Percentiles rank a stretch among this genome's conserved stretches.
These are phyloP conservation scores for Stachybotrys echinatus DNA, from an alignment of 2,329 filamentous ascomycete genomes.

Conservation along the genomic window DNA sequence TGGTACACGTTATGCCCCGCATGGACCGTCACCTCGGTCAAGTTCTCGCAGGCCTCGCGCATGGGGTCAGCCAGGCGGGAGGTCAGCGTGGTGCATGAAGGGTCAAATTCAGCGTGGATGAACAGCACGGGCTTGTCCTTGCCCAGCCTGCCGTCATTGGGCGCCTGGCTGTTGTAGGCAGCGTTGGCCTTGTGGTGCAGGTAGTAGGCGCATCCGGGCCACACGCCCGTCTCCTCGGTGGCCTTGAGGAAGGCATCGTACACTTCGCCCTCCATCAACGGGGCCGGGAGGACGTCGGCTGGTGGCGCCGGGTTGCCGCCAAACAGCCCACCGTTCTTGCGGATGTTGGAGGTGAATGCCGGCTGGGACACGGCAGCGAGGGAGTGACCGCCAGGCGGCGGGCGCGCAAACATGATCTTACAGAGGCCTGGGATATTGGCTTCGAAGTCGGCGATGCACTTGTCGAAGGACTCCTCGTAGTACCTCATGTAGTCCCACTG, in stretches of 20 bases:
- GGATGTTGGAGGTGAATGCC: neutral
- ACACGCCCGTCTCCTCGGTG: slow-evolving; percentile 26
- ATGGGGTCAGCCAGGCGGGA: slow-evolving; percentile 26
- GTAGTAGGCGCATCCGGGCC: slow-evolving; percentile 21
- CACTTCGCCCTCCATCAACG: neutral
- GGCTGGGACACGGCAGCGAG: slow-evolving; percentile 3
- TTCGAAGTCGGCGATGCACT: slow-evolving; percentile 10
- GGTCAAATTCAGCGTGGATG: slow-evolving; percentile 30
- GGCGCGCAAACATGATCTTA: slow-evolving; percentile 5
- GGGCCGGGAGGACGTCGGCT: neutral
- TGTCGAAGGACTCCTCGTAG: slow-evolving; percentile 19
- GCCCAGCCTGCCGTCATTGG: slow-evolving; percentile 24
- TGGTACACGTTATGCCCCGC: slow-evolving; percentile 17
- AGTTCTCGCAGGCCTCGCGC: slow-evolving; percentile 24
- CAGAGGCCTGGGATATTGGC: slow-evolving; percentile 9
- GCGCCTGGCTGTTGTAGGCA: slow-evolving; percentile 23
- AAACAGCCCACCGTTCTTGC: neutral
- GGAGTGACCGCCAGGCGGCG: neutral
- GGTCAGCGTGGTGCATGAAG: slow-evolving; percentile 26
- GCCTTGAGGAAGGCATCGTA: neutral
- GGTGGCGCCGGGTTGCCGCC: neutral
- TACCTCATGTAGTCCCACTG: slow-evolving; percentile 24
- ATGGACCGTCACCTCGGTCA: slow-evolving; percentile 28
- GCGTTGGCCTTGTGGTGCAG: slow-evolving; percentile 35
- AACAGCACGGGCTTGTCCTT: slow-evolving; percentile 23